Conservation (phyloP, 2,329 filamentous ascomycete genomes). For the Colletotrichum sp. region DNA sequence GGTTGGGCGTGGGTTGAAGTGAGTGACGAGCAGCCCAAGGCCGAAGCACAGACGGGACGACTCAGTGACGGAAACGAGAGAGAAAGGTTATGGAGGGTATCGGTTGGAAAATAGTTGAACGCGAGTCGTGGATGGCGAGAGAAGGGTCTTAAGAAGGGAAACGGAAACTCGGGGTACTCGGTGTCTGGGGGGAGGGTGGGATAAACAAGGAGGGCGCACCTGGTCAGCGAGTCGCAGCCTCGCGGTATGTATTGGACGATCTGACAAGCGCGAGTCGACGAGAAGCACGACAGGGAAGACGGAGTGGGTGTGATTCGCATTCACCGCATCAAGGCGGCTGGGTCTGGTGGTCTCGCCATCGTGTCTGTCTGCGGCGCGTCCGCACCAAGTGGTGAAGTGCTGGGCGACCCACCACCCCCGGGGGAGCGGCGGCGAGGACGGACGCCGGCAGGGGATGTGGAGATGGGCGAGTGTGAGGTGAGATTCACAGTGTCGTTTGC, state of each 20-base stretch:
- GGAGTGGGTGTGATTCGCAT: neutral
- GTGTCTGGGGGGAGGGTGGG: neutral
- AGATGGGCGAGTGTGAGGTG: neutral
- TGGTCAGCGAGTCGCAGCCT: constrained; percentile 5
- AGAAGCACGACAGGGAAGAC: neutral
- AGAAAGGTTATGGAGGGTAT: neutral
- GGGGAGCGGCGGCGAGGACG: neutral
- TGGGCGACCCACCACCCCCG: neutral
- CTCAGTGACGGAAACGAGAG: neutral
- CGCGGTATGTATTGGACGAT: constrained; percentile 1
- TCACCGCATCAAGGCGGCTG: constrained; percentile 3
- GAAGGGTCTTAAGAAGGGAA: neutral
- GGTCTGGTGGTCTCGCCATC: neutral
- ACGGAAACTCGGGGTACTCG: neutral
- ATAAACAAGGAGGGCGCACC: neutral
- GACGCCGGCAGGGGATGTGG: neutral
- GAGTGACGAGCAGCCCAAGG: neutral
- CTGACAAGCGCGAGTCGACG: constrained; percentile 1
- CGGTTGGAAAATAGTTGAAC: neutral
- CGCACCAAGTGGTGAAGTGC: neutral
- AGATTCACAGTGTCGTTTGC: neutral
- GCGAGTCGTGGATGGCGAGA: constrained; percentile 3
- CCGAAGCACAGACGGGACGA: neutral
- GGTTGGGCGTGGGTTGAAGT: neutral
- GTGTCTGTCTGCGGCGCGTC: neutral